Base-by-base conservation (phyloP, 2,329 filamentous ascomycete species). In the Phaeosphaeriaceae sp. region DNA sequence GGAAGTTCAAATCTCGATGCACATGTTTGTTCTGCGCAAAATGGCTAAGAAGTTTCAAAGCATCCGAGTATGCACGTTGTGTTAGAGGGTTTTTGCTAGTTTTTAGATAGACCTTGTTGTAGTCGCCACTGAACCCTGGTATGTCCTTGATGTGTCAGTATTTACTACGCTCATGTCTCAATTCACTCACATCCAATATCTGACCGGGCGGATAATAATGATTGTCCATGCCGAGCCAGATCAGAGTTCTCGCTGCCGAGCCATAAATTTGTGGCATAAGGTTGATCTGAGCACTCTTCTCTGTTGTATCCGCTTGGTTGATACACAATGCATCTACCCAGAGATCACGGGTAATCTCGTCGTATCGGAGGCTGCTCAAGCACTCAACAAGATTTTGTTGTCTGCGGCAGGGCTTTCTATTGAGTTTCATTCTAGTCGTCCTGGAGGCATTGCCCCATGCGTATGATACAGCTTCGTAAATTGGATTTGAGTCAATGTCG, bases 281-380 rank as follows among this genome's bases (percentile, higher is more conserved):
- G 6, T 19, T 25, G 11, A 42, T 36, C 20, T 51, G 33, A 51
- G 31, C 1, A 13, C 33, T 51, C 33, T 42, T 24, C 20, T 51
- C 48, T 15, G 13, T 17, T 17, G 25, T 36, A 25, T 51, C 33
- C 21, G 13, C 20, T n/a, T 41, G 48, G 41, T 41, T 51, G 19
- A 51, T 51, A 11, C 48, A 51, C 13, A 51, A 24, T 6, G 48
- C 48, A 25, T 51, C 48, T 41, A 42, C 33, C 33, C 48, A 51
- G 9, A 51, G 21, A 7, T 17, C n/a, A 6, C 48, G 20, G 7
- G 42, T 24, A 2, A 24, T 6, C 11, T 17, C n/a, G 7, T 41
- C 10, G 3, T n/a, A 13, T 15, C 48, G 27, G 19, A 51, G 31
- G 25, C 33, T 24, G 5, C 17, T 9, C 11, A 51, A 13, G 10